Percentiles rank a stretch among this genome's conserved stretches.
These are phyloP conservation scores for Dendrobium catenatum DNA, from an alignment of 106 monocot genomes.

Conservation along the genomic window DNA sequence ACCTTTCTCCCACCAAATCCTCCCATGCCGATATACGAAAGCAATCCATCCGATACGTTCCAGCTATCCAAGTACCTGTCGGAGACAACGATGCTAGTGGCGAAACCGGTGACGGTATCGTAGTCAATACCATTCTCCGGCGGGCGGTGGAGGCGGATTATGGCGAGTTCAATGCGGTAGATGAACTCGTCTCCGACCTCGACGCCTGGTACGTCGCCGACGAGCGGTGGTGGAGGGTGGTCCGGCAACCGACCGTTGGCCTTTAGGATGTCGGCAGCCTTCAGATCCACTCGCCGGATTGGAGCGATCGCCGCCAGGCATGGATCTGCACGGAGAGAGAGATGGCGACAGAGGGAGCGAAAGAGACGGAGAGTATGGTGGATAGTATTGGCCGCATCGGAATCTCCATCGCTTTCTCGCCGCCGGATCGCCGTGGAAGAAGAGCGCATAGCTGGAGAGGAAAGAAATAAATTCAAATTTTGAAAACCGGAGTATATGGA, in stretches of 20 bases:
- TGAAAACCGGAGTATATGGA: neutral
- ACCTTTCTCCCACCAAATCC: conserved; percentile 17
- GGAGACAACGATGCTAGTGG: conserved; percentile 49
- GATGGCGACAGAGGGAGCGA: neutral
- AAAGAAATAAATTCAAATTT: neutral
- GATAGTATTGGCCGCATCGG: neutral
- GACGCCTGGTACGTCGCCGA: conserved; percentile 44
- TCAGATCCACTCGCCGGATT: neutral
- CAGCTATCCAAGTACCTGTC: conserved; percentile 27
- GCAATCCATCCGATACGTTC: conserved; percentile 26
- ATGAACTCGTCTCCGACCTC: conserved; percentile 57
- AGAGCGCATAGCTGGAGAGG: neutral
- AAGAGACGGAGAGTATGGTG: neutral
- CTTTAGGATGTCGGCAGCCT: neutral
- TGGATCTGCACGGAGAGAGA: neutral
- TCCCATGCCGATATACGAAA: conserved; percentile 47
- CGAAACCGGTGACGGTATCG: conserved; percentile 8
- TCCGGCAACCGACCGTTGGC: neutral
- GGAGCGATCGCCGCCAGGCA: neutral
- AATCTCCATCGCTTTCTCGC: neutral
- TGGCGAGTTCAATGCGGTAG: conserved; percentile 35
- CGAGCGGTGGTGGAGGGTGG: neutral
- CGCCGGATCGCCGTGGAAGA: neutral
- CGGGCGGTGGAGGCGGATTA: conserved; percentile 46
- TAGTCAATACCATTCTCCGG: conserved; percentile 45